Base-by-base conservation (phyloP, 2,329 filamentous ascomycete species). In the Pseudogymnoascus sp. region DNA sequence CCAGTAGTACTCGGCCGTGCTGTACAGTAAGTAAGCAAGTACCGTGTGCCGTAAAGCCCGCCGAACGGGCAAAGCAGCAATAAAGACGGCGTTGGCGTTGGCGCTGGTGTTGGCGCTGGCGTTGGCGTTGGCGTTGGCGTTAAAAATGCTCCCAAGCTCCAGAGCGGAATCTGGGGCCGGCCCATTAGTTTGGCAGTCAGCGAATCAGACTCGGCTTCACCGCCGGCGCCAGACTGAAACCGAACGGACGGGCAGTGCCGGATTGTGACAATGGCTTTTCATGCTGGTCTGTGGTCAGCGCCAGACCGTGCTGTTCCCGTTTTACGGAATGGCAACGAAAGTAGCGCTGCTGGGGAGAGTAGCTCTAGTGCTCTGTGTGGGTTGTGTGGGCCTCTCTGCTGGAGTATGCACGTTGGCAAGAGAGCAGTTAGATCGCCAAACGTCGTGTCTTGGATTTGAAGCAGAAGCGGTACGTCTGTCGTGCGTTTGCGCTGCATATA, bases 161-260 rank as follows among this genome's bases (percentile, higher is more conserved):
- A 33, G 48, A 55, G n/a, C 48, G 48, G 48, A 55, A 55, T 55
- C 48, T 55, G 48, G 48, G 48, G 48, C 48, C 48, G 48, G 48
- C 8, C 48, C 48, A 55, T 55, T 55, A 55, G 48, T 2, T 33
- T 21, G 29, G 48, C 48, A 17, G 5, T 12, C 27, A 55, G 48
- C 48, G 48, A 55, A 55, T 55, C 48, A 55, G n/a, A 15, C 48
- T 17, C 48, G n/a, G 8, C 7, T 6, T 55, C 48, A 55, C 48
- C 48, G 48, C 48, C 48, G n/a, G 48, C 48, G 48, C 29, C 48
- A 51, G 44, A 17, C n/a, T 15, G 27, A 25, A 51, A 51, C 44
- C n/a, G 44, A 31, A 31, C 4, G 8, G 44, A 51, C 44, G 44
- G 44, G 44, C 44, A 51, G 44, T 51, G 44, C 44, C 44, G 44